Base-by-base conservation (phyloP, 75 land plant genomes). In the Picea glauca region DNA sequence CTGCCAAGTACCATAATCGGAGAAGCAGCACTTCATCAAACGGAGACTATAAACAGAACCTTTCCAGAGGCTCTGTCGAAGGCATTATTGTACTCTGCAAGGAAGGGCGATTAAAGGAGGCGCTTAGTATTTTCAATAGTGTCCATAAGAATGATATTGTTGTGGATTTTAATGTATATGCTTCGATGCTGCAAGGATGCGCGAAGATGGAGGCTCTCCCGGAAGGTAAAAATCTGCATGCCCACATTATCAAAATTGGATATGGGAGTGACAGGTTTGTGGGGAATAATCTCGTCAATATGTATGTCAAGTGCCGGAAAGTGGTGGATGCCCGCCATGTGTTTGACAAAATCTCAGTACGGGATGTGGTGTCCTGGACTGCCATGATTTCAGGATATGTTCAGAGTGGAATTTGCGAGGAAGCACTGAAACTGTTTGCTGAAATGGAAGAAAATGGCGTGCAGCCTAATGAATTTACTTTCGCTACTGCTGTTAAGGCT, bases 331-430 rank as follows among this genome's bases (percentile, higher is more conserved):
- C 96, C 9, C 79, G 77, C 57, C 81, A 78, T 64, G 90, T 78
- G 18, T 94, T 94, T 77, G 85, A 85, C 3, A 78, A 72, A 64
- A 85, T 90, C 30, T 74, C 76, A 17, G 59, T 76, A 31, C 85
- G 83, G 14, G 88, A 91, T 74, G 89, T 78, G 72, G 88, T 92
- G 77, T 81, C 96, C 13, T 94, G 94, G 94, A 92, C 84, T 58
- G 79, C 83, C 14, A 85, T 94, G 80, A 76, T 94, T 9, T 83
- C 92, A 21, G 89, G 89, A 3, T 85, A 85, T 77, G 85, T 88
- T 57, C 86, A 88, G 68, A 80, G 81, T 58, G 94, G 94, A 50
- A 58, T 60, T 11, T 81, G 88, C 23, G 89, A 58, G 18, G 13
- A 80, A 0, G 90, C 92, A 9, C 2, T 92, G 13, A 81, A 73